phyloP scores from a whole-genome alignment of 306 rosid genomes.

The Canavalia gladiata region DNA sequence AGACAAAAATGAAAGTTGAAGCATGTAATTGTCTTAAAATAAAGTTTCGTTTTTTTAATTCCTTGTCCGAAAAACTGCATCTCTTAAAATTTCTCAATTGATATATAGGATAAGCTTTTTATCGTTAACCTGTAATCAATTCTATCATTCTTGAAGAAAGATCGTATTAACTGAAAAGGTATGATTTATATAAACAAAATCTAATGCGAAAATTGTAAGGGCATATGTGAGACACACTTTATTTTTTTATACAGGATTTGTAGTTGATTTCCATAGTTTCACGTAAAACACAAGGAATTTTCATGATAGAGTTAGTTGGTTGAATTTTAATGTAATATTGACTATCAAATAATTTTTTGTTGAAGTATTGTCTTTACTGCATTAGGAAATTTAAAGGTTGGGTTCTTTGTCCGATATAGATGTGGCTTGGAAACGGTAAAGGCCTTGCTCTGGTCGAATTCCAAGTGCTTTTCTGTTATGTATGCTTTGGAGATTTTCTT shows the following conservation, averaged over 20 bases:
- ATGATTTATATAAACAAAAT: not conserved
- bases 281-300: not conserved
- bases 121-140: not conserved
- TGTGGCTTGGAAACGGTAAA: not conserved
- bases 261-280: not conserved
- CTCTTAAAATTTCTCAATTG: not conserved
- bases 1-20: too few species aligned
- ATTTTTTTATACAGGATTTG: not conserved
- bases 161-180: not conserved
- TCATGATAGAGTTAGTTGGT: not conserved
- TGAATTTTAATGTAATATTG: not conserved
- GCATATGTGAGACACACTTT: not conserved
- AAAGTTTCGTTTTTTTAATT: too few species aligned
- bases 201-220: conserved; percentile 12
- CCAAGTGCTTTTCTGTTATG: not conserved
- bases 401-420: not conserved
- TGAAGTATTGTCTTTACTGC: not conserved
- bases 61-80: not conserved
- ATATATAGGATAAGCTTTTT: not conserved
- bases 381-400: conserved; percentile 10
- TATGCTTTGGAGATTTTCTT: conserved; percentile 12
- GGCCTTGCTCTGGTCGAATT: not conserved
- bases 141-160: not conserved
- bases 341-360: not conserved
- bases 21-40: too few species aligned